phyloP scores from a whole-genome alignment of 139 green algal species.

The Eudorina sp. region DNA sequence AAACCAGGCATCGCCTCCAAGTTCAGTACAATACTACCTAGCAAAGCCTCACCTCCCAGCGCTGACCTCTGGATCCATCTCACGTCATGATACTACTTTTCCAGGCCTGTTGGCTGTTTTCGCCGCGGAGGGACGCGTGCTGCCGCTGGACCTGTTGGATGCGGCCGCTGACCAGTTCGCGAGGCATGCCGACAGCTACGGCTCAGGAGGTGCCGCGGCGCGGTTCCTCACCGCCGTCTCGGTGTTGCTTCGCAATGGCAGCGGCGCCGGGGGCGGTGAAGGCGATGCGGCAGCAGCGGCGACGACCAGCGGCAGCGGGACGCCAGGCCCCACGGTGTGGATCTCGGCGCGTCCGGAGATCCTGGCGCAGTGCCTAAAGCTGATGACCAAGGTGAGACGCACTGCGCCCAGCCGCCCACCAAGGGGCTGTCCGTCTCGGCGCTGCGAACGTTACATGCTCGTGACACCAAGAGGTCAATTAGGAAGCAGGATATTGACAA shows the following conservation, averaged over 20 bases:
- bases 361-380: conserved; percentile 9
- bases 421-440: neutral
- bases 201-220: conserved; percentile 12
- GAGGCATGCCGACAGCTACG: neutral
- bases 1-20: too few species aligned
- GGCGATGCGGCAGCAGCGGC: neutral
- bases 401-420: neutral
- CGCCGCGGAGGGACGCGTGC: neutral
- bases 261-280: neutral
- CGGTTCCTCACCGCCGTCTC: neutral
- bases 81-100: too few species aligned
- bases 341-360: neutral
- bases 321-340: neutral
- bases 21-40: too few species aligned
- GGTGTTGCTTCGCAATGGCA: neutral
- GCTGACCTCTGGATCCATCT: too few species aligned
- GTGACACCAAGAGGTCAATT: too few species aligned
- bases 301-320: neutral
- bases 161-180: conserved; percentile 32
- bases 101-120: conserved; percentile 7
- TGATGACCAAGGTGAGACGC: conserved; percentile 4
- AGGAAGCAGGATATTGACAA: too few species aligned
- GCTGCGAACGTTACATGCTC: too few species aligned
- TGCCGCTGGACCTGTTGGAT: conserved; percentile 4
- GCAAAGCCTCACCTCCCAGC: too few species aligned